Evolutionary conservation across 2,329 filamentous ascomycete species (phyloP), one percentile per base, ranked within the genome.

Genomic region (Talaromyces sp.): DNA sequence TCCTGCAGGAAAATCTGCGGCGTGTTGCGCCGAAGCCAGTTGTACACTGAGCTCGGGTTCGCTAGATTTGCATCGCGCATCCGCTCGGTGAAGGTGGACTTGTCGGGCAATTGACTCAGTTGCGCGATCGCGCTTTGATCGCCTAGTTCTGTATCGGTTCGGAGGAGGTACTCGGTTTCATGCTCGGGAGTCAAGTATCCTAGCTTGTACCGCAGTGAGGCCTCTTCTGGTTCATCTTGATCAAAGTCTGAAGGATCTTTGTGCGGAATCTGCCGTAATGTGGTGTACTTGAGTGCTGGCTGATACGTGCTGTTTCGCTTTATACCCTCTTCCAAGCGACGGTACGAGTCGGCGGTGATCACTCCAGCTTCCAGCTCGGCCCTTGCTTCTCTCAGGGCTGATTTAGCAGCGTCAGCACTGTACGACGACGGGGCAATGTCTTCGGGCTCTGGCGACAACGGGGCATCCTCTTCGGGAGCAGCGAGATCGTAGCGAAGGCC

Each of bases 41-140:
- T 97, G 78, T 96, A 96, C 3, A 96, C 93, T 62, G 91, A 96
- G 49, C 92, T 90, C 0, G 93, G 92, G 73, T 98, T 98, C 57
- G 85, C 85, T 27, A 92, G 75, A 30, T 83, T 81, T 56, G 83
- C 72, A 61, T 84, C 82, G 71, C 76, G 82, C 75, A 80, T 83
- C 62, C 77, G 76, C 60, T 86, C 82, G 51, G 81, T 74, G 58
- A 85, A 80, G 4, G 70, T 70, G 9, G 71, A 70, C 51, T 72
- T 72, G 30, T 75, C 72, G 1, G 74, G 71, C 15, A 70, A 68
- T 33, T 68, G 72, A 61, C 72, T 73, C 7, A 87, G 72, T 30
- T 88, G 81, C 28, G 84, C 77, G 17, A 80, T 80, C 66, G 84
- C 85, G 30, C 78, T 74, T 30, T 68, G 66, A 52, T 76, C 73